Percentiles rank a stretch among this genome's conserved stretches.
These are phyloP conservation scores for Corymbia calophylla DNA, from an alignment of 441 rosid species.

Conservation along the genomic window DNA sequence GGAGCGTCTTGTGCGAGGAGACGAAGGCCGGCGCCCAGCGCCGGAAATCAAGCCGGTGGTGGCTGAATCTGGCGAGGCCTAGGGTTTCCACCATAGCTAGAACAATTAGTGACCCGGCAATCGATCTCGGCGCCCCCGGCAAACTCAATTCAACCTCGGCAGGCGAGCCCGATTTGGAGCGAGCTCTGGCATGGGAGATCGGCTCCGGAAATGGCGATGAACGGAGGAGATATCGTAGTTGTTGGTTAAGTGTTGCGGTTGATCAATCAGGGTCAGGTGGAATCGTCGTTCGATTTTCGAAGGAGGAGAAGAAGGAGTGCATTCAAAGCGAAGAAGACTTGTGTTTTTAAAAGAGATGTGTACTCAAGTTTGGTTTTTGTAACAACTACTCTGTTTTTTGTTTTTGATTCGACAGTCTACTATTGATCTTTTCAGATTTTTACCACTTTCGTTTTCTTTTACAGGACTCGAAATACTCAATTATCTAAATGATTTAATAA, in stretches of 20 bases:
- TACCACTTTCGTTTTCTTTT: neutral
- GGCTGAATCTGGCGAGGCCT: slow-evolving; percentile 32
- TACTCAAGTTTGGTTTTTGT: neutral
- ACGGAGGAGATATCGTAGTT: neutral
- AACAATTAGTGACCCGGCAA: no score
- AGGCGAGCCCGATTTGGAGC: neutral
- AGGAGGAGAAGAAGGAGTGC: slow-evolving; percentile 3
- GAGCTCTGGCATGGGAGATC: neutral
- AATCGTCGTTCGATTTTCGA: neutral
- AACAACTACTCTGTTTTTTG: neutral
- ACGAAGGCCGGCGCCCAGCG: slow-evolving; percentile 50
- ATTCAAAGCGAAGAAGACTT: slow-evolving; percentile 11
- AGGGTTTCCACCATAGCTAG: slow-evolving; percentile 46
- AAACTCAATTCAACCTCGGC: neutral
- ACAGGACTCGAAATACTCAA: neutral
- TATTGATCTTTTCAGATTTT: no score
- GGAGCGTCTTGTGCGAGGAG: slow-evolving; percentile 68
- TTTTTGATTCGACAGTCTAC: neutral
- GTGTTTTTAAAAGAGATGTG: neutral
- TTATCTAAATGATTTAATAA: no score
- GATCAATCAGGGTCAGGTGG: slow-evolving; percentile 9
- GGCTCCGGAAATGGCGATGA: neutral
- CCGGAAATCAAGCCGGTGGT: slow-evolving; percentile 42
- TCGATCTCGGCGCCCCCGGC: neutral
- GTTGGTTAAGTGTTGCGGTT: slow-evolving; percentile 7